Conservation (phyloP, 2,329 filamentous ascomycete genomes). For the Pestalotiopsis sp. region DNA sequence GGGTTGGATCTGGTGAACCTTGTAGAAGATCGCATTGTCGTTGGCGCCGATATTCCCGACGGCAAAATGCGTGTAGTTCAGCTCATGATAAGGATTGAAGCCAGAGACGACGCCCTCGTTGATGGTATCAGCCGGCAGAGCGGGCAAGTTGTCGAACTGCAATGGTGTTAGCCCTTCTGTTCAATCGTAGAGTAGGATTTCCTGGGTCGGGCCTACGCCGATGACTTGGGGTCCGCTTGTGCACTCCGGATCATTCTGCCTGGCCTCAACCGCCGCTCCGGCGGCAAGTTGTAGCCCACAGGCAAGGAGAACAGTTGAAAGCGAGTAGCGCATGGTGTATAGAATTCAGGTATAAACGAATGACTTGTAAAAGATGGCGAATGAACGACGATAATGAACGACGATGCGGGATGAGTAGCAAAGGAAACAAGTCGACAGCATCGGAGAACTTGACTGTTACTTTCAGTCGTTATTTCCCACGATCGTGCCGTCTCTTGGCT, state of each 20-base stretch:
- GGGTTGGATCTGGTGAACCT: background rate
- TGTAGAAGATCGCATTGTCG: background rate
- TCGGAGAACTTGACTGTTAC: background rate
- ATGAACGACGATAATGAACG: background rate
- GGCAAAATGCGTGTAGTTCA: constrained; percentile 5
- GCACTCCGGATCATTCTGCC: background rate
- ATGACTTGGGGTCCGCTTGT: background rate
- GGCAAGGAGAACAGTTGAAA: background rate
- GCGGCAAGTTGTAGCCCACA: background rate
- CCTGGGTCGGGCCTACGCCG: background rate
- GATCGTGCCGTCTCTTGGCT: background rate
- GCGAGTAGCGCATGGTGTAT: background rate
- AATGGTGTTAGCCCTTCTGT: background rate
- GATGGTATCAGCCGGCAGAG: background rate
- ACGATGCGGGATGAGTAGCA: too few species aligned
- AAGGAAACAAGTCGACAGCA: background rate
- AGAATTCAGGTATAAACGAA: background rate
- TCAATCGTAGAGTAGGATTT: background rate
- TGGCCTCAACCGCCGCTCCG: background rate
- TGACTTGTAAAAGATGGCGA: background rate
- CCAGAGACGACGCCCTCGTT: background rate
- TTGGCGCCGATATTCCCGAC: background rate
- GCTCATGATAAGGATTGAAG: background rate
- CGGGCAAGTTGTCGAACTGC: constrained; percentile 1
- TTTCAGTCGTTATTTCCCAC: background rate